Evolutionary conservation across 352 stramenopile species (phyloP).

Genomic region (Lagenidium giganteum): DNA sequence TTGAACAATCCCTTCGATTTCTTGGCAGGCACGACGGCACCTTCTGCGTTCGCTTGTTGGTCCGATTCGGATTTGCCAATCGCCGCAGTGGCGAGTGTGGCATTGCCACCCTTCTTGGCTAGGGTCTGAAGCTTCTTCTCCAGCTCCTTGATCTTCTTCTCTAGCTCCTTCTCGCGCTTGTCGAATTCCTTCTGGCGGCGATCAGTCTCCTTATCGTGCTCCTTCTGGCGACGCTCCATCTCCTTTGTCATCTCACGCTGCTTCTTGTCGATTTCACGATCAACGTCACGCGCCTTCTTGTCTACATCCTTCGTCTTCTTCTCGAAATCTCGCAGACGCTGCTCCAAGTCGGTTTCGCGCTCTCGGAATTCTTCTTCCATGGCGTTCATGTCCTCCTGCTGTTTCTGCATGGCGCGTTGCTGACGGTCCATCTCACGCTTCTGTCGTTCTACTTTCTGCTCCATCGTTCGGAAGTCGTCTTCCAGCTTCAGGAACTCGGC

Average conservation of each 20-base stretch:
- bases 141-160: slow-evolving; percentile 9
- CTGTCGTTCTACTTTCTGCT: neutral
- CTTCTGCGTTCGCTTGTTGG: too few species aligned
- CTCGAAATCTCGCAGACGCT: slow-evolving; percentile 7
- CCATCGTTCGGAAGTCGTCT: slow-evolving; percentile 6
- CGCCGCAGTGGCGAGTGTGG: neutral
- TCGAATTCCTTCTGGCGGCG: slow-evolving; percentile 12
- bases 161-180: slow-evolving; percentile 13
- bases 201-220: slow-evolving; percentile 10
- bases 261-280: slow-evolving; percentile 7
- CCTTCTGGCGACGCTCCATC: slow-evolving; percentile 9
- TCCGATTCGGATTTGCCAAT: neutral
- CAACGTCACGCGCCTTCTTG: slow-evolving; percentile 5
- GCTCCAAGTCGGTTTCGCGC: slow-evolving; percentile 4
- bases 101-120: slow-evolving; percentile 5
- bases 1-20: slow-evolving; percentile 1
- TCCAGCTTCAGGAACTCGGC: slow-evolving; percentile 18
- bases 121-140: slow-evolving; percentile 8
- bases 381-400: neutral
- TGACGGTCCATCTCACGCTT: neutral
- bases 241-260: slow-evolving; percentile 9
- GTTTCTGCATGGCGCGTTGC: neutral
- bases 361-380: slow-evolving; percentile 2
- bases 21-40: too few species aligned
- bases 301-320: slow-evolving; percentile 5